These are phyloP conservation scores for Clarireedia paspali DNA, from an alignment of 2,329 filamentous ascomycete species.

Conservation along the genomic window DNA sequence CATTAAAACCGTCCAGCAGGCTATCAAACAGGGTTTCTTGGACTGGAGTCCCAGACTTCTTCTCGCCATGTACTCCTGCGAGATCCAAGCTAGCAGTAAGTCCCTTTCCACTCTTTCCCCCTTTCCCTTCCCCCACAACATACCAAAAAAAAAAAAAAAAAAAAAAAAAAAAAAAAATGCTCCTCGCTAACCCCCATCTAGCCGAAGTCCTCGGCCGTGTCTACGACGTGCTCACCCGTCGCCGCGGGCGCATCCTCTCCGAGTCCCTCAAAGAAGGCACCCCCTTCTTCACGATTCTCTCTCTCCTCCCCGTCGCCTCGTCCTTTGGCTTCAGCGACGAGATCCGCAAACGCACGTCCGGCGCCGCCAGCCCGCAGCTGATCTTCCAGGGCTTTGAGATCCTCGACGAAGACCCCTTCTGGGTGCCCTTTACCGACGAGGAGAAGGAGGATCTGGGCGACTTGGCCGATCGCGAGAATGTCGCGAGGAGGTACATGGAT, in stretches of 20 bases:
- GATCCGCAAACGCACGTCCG: constrained; percentile 88
- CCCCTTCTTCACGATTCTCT: constrained; percentile 90
- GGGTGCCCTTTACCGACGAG: constrained; percentile 94
- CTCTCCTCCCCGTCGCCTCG: constrained; percentile 83
- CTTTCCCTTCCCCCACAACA: neutral
- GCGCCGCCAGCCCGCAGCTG: constrained; percentile 84
- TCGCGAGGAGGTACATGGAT: constrained; percentile 95
- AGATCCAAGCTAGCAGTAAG: constrained; percentile 88
- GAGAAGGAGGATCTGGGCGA: constrained; percentile 94
- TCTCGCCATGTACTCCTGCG: constrained; percentile 95
- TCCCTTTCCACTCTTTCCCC: constrained; percentile 12
- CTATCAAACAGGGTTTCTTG: constrained; percentile 78
- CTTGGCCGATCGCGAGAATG: constrained; percentile 87
- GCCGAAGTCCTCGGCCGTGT: constrained; percentile 91
- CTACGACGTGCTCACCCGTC: constrained; percentile 94
- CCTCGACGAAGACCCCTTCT: constrained; percentile 92
- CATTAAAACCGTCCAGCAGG: constrained; percentile 78
- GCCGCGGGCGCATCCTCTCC: constrained; percentile 79
- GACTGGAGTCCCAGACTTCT: constrained; percentile 96
- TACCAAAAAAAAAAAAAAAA: constrained; percentile 16
- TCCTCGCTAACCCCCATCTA: constrained; percentile 21
- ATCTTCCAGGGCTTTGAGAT: constrained; percentile 91
- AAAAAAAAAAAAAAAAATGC: neutral
- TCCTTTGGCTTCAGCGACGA: constrained; percentile 95
- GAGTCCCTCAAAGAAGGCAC: constrained; percentile 93